These are phyloP conservation scores for Wilcoxina mikolae DNA, from an alignment of 495 filamentous ascomycete genomes.

Conservation along the genomic window DNA sequence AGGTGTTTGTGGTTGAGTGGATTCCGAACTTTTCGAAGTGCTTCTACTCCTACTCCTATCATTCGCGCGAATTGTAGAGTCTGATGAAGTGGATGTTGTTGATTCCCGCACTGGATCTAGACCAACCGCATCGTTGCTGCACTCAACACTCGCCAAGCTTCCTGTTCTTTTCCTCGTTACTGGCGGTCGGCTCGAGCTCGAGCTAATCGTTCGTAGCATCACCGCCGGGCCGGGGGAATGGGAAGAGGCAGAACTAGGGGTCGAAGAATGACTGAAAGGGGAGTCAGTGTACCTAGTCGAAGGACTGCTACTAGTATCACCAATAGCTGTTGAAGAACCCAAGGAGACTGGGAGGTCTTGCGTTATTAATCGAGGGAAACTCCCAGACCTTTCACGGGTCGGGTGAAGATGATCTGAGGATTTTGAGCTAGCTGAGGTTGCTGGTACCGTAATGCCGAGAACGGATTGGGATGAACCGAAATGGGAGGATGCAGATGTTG, in stretches of 20 bases:
- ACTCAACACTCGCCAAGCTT: constrained; percentile 35
- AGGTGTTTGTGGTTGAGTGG: constrained; percentile 10
- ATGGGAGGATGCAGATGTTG: constrained; percentile 19
- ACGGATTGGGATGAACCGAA: constrained; percentile 24
- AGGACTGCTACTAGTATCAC: constrained; percentile 57
- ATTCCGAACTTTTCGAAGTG: constrained; percentile 14
- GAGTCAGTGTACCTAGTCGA: constrained; percentile 92
- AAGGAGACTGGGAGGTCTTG: constrained; percentile 20
- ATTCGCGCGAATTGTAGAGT: constrained; percentile 39
- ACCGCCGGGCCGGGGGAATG: constrained; percentile 65
- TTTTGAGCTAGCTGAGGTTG: constrained; percentile 18
- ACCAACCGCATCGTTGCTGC: constrained; percentile 26
- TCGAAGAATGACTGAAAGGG: constrained; percentile 84
- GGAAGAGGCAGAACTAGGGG: constrained; percentile 91
- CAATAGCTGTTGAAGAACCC: constrained; percentile 14
- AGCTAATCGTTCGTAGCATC: constrained; percentile 51
- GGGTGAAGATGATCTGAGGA: constrained; percentile 6
- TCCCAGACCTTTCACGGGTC: constrained; percentile 15
- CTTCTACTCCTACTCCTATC: constrained; percentile 13
- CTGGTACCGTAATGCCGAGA: constrained; percentile 21
- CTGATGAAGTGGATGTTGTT: constrained; percentile 46
- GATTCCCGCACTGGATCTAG: constrained; percentile 52
- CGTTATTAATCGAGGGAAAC: constrained; percentile 15
- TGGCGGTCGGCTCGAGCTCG: constrained; percentile 46
- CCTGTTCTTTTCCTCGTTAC: constrained; percentile 40